Evolutionary conservation across 1,284 basidiomycete species (phyloP), one percentile per base, ranked within the genome.

Genomic region (Hemileia vastatrix): DNA sequence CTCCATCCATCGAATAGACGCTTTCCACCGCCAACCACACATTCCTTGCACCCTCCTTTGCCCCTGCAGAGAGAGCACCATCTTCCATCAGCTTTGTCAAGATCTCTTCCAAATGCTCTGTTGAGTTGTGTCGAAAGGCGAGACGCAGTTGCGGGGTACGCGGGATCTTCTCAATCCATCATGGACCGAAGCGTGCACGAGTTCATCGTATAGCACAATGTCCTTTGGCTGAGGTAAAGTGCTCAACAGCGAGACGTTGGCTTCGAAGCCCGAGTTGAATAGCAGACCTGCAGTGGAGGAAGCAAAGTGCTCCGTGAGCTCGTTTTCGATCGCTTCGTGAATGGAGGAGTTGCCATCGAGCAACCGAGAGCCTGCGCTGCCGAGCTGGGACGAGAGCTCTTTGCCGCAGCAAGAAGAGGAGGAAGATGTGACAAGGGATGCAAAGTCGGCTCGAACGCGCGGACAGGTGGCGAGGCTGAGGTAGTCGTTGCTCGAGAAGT

Each of bases 201-300:
- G 83, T 69, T 86, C 88, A 74, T 98, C 93, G 72, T 85, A 87
- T 8, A 96, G 77, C 44, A 96, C 77, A 53, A 83, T 81, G 72
- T 98, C 94, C 9, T 83, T 83, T 0, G 80, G 76, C 68, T 91
- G 88, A 0, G 92, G 91, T 0, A 96, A 77, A 45, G 83, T 83
- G 0, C 87, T 81, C 78, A 95, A 93, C 74, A 96, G 83, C 0
- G 87, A 87, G 1, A 86, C 86, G 72, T 97, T 97, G 15, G 94
- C 92, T 76, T 96, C 92, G 77, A 87, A 96, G 0, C 93, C 94
- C 0, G 88, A 91, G 76, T 92, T 94, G 83, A 95, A 96, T 15
- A 97, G 80, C 8, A 97, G 80, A 0, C 87, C 88, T 0, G 83
- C 78, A 15, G 47, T 51, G 3, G 82, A 79, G 24, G 76, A 68